Evolutionary conservation across 345 rosid genomes (phyloP).

Genomic region (Leavenworthia alabamica): DNA sequence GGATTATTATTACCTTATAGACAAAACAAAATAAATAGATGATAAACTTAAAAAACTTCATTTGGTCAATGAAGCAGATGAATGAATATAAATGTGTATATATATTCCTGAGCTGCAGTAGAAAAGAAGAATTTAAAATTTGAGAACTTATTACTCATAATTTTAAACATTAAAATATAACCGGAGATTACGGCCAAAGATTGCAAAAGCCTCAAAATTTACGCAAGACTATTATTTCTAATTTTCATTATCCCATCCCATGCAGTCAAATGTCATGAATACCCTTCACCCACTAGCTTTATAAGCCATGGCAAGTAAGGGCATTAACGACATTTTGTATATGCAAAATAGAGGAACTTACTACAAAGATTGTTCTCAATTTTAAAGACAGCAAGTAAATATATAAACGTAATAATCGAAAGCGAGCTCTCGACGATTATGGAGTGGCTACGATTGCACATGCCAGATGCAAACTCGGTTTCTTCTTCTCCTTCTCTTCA

Average conservation of each 20-base stretch:
- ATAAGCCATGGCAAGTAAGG: slow-evolving; percentile 17
- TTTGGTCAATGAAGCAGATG: not conserved
- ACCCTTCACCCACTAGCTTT: slow-evolving; percentile 16
- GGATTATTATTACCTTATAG: not conserved
- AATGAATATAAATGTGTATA: too few relatives aligned
- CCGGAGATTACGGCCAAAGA: slow-evolving; percentile 19
- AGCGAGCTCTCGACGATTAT: not conserved
- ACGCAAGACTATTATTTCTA: slow-evolving; percentile 15
- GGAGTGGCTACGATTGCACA: slow-evolving; percentile 33
- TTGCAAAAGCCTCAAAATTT: slow-evolving; percentile 14
- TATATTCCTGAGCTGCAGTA: not conserved
- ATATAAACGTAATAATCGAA: slow-evolving; percentile 3
- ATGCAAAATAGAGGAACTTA: slow-evolving; percentile 24
- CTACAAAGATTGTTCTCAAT: slow-evolving; percentile 12
- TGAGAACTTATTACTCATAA: not conserved
- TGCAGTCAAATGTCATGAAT: slow-evolving; percentile 35
- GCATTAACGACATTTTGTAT: slow-evolving; percentile 36
- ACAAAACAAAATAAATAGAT: not conserved
- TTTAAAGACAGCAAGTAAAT: not conserved
- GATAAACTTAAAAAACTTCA: not conserved
- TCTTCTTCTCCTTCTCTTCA: slow-evolving; percentile 33
- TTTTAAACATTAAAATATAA: not conserved
- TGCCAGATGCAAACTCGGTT: slow-evolving; percentile 17
- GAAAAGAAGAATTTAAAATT: not conserved
- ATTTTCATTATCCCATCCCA: slow-evolving; percentile 18